Evolutionary conservation across 768 basidiomycete genomes (phyloP), one percentile per base, ranked within the genome.

Genomic region (Boletus subparvulus): DNA sequence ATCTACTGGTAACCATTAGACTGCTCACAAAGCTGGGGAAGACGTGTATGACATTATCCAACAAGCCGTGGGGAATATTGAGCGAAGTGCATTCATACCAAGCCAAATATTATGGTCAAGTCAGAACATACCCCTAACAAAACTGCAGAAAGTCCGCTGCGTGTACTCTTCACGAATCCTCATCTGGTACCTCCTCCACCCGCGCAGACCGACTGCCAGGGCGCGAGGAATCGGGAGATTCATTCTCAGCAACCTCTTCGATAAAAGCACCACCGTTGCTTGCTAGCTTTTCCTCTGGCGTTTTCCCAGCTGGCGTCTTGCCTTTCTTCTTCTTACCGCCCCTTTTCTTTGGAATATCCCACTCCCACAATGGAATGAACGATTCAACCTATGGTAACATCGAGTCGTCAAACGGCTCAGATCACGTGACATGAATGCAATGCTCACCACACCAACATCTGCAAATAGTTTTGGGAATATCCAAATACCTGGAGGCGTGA

Each of bases 401-500:
- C 28, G 47, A 8, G 33, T 21, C 26, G 24, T 47, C 33, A 56
- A 40, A 5, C 1, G 17, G 35, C 0, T 33, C 2, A 1, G 4
- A 14, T 39, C 50, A 44, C 47, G 44, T 47, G 59, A 50, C 40
- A 53, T 26, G 35, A 3, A 45, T 3, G 40, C 49, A 33, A 26
- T 36, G 86, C 96, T 74, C 70, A 99, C 97, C 68, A 98, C 96
- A 72, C 97, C 95, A 53, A 98, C 96, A 67, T 99, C 96, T 14
- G 96, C 97, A 62, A 99, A 98, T 33, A 99, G 77, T 69, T 96
- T 88, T 0, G 97, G 97, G 80, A 98, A 99, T 76, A 98, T 89
- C 97, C 97, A 99, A 47, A 99, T 97, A 42, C 95, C 97, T 14
- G 93, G 93, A 58, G 86, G 85, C 33, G 85, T 86, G 54, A 84